These are phyloP conservation scores for Phytophthora cryptogea DNA, from an alignment of 352 stramenopile genomes.

Conservation along the genomic window DNA sequence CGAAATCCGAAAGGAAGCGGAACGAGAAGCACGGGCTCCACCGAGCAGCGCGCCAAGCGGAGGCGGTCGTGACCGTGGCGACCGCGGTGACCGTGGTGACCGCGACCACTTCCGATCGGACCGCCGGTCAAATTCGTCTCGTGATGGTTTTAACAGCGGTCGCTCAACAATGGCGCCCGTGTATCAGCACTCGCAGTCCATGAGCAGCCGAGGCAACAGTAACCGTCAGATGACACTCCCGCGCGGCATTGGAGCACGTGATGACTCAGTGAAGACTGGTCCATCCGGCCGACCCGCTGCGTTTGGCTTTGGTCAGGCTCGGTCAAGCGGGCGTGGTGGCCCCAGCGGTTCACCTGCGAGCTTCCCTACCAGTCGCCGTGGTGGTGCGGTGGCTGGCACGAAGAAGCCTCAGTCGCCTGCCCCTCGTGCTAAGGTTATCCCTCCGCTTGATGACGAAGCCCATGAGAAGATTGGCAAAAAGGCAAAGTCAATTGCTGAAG, in stretches of 20 bases:
- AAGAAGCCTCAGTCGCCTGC: slow-evolving; percentile 46
- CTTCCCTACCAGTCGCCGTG: slow-evolving; percentile 28
- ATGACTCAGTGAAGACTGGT: slow-evolving; percentile 68
- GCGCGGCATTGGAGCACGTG: slow-evolving; percentile 48
- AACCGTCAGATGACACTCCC: slow-evolving; percentile 54
- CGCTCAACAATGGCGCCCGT: slow-evolving; percentile 63
- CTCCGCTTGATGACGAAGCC: slow-evolving; percentile 61
- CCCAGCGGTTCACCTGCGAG: slow-evolving; percentile 41
- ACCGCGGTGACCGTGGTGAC: slow-evolving; percentile 8
- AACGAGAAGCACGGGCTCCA: slow-evolving; percentile 76
- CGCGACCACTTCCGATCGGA: slow-evolving; percentile 47
- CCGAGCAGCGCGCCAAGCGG: slow-evolving; percentile 55
- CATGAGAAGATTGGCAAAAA: slow-evolving; percentile 78
- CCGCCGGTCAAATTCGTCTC: slow-evolving; percentile 56
- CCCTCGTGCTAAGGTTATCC: slow-evolving; percentile 31
- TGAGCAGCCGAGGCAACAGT: slow-evolving; percentile 44
- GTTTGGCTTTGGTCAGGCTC: slow-evolving; percentile 38
- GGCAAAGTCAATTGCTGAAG: slow-evolving; percentile 75
- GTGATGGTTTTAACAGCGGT: slow-evolving; percentile 55
- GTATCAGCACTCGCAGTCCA: slow-evolving; percentile 57
- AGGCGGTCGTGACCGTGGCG: slow-evolving; percentile 33
- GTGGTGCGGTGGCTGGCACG: slow-evolving; percentile 5
- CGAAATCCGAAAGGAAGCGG: slow-evolving; percentile 95
- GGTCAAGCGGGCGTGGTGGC: slow-evolving; percentile 22
- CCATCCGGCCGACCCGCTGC: slow-evolving; percentile 55